Conservation (phyloP, 2,329 filamentous ascomycete species). For the Fusarium sp. region DNA sequence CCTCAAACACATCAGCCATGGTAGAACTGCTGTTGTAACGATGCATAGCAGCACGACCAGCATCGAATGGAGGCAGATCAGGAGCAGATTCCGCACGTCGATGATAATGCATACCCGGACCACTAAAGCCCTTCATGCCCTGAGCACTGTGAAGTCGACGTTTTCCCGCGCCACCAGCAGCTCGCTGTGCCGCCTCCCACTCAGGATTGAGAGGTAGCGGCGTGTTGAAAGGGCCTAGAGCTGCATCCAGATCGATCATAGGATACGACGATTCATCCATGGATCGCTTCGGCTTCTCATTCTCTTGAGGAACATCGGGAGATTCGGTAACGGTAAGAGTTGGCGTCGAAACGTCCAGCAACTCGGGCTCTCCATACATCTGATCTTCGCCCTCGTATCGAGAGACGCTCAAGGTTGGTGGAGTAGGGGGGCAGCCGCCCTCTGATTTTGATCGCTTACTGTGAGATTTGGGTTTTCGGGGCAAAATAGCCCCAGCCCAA, state of each 20-base stretch:
- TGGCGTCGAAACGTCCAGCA: conserved; percentile 51
- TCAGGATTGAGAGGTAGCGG: conserved; percentile 73
- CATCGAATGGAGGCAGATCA: conserved; percentile 81
- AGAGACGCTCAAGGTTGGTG: conserved; percentile 54
- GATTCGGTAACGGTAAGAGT: conserved; percentile 59
- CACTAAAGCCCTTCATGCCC: conserved; percentile 75
- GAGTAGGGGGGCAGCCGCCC: conserved; percentile 60
- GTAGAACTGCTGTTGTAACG: conserved; percentile 75
- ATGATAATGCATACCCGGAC: conserved; percentile 80
- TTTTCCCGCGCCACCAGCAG: conserved; percentile 66
- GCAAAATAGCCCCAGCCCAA: conserved; percentile 77
- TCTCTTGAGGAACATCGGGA: conserved; percentile 47
- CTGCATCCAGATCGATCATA: conserved; percentile 94
- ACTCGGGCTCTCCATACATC: conserved; percentile 45
- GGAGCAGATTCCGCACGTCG: conserved; percentile 84
- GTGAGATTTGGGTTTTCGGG: conserved; percentile 68
- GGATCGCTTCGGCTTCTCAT: conserved; percentile 52
- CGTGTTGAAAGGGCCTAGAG: conserved; percentile 91
- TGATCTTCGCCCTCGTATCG: conserved; percentile 50
- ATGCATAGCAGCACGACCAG: conserved; percentile 67
- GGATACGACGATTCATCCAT: conserved; percentile 78
- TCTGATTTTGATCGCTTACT: conserved; percentile 58
- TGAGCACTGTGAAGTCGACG: conserved; percentile 82
- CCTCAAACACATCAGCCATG: conserved; percentile 90
- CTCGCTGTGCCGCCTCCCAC: conserved; percentile 75